A percentile compares a stretch with the other conserved stretches of the same genome.
phyloP scores from a whole-genome alignment of 1,284 basidiomycete species.

The Phylloboletellus chloephorus region DNA sequence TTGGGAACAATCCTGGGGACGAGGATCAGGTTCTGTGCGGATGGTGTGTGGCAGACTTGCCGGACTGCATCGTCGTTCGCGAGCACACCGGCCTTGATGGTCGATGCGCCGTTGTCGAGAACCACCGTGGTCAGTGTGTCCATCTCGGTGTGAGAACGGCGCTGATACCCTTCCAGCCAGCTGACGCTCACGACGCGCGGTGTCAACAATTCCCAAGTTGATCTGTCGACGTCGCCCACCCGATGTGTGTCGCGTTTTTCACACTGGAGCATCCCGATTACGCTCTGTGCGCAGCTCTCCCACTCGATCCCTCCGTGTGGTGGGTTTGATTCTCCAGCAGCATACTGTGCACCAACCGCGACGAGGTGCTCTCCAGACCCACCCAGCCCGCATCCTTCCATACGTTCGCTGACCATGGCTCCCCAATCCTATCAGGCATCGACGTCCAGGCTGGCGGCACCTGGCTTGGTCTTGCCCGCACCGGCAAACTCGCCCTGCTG shows the following conservation, averaged over 20 bases:
- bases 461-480: slow-evolving; percentile 66
- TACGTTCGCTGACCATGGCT: slow-evolving; percentile 39
- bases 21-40: slow-evolving; percentile 2
- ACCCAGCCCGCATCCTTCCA: slow-evolving; percentile 62
- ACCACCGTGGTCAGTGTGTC: slow-evolving; percentile 49
- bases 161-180: not conserved
- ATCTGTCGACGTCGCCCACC: not conserved
- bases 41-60: slow-evolving; percentile 11
- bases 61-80: slow-evolving; percentile 26
- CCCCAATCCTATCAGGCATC: slow-evolving; percentile 63
- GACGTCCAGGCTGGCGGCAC: slow-evolving; percentile 69
- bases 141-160: slow-evolving; percentile 33
- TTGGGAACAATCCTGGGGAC: slow-evolving; percentile 60
- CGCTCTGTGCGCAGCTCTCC: slow-evolving; percentile 55
- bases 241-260: slow-evolving; percentile 76
- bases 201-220: no score
- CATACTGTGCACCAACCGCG: slow-evolving; percentile 70
- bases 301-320: slow-evolving; percentile 1
- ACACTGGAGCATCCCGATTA: slow-evolving; percentile 69
- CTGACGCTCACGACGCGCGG: no score
- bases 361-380: slow-evolving; percentile 65
- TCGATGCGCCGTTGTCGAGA: slow-evolving; percentile 81
- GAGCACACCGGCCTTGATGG: slow-evolving; percentile 68
- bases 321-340: slow-evolving; percentile 33
- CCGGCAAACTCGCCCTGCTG: slow-evolving; percentile 65